Base-by-base conservation (phyloP, 2,329 filamentous ascomycete genomes). In the Microthyrium microscopicum region DNA sequence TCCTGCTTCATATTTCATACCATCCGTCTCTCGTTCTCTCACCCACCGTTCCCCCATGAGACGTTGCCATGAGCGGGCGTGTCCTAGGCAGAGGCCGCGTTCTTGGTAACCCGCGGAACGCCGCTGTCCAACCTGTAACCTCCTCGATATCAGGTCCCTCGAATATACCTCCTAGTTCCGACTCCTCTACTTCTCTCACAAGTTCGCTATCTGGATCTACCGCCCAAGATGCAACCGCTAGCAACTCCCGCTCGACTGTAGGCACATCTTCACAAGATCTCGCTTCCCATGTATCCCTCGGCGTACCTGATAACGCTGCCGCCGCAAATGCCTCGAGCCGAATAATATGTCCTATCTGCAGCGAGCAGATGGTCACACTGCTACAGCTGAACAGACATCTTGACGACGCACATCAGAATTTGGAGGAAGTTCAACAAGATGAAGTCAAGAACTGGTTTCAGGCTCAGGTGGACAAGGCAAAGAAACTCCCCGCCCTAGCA, bases 381-480 rank as follows among this genome's bases (percentile, higher is more conserved):
- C 61, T 98, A 25, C 89, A 98, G 58, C 62, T 98, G 26, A 95
- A 98, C 48, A 76, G 75, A 54, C 77, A 82, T 55, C 66, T 94
- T 49, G 85, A 94, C 59, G 85, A 94, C 52, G 73, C 65, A 41
- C 85, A 94, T 58, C 79, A 85, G 53, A 85, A 93, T 49, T 69
- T 94, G 11, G 79, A 91, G 50, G 80, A 81, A 42, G 70, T 83
- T 39, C 77, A 84, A 50, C 85, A 93, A 51, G 82, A 93, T 54
- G 83, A 94, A 56, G 84, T 93, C 46, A 91, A 91, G 60, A 87
- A 84, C 26, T 94, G 85, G 85, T 92, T 94, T 58, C 82, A 91
- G 60, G 79, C 82, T 49, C 85, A 93, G 56, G 85, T 94, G 56
- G 68, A 80, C 44, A 93, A 91, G 54, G 85, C 85, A 8, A 93